Base-by-base conservation (phyloP, 441 rosid species). In the Croton laevigatus region DNA sequence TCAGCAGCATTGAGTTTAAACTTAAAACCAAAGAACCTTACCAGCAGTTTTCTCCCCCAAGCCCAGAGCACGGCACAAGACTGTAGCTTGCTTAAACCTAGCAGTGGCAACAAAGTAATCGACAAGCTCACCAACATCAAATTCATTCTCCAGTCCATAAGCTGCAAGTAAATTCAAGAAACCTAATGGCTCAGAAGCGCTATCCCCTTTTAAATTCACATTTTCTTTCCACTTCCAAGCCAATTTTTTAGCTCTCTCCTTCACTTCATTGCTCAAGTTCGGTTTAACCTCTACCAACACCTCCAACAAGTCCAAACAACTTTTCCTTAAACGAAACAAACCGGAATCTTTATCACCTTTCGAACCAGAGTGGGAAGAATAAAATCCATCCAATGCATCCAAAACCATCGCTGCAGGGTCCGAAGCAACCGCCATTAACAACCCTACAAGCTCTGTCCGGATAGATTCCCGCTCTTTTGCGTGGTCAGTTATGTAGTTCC, bases 331-430 rank as follows among this genome's bases (percentile, higher is more conserved):
- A 37, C 76, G 74, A 6, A 42, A 70, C 64, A 69, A 65, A 9
- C 75, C 81, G 65, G 12, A 69, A 71, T 73, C 81, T 36, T 49
- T n/a, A 62, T 64, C 61, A 52, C 81, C 70, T 69, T 65, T 78
- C 0, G 69, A 48, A 5, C 48, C 59, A 8, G 54, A 19, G 44
- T 60, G 54, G 27, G 66, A 66, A 1, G 60, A 57, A 71, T 77
- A 81, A 59, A 84, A 89, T 65, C 86, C 93, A 20, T 82, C 86
- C 78, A 92, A 73, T 44, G 95, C 93, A 76, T 85, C 95, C 42
- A 92, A 75, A 64, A 92, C 78, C 81, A 89, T 58, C 5, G 65
- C 55, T 3, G 85, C 83, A 2, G 89, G 88, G 72, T 86, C 88
- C 20, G 76, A 44, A 10, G 85, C 76, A 8, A 37, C 62, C 51